Conservation (phyloP, 169 alveolate species). For the Plasmodium reichenowi region DNA sequence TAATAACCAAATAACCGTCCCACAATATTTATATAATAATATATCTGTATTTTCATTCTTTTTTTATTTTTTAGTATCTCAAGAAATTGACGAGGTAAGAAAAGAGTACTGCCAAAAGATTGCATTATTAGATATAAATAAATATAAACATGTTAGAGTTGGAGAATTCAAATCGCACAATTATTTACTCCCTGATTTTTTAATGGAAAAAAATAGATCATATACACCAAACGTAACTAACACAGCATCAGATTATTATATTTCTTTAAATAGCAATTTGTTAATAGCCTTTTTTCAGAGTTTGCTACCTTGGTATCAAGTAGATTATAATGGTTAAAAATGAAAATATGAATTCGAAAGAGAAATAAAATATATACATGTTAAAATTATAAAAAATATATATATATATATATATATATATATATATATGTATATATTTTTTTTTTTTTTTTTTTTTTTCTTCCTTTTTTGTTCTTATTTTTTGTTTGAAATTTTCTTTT, state of each 20-base stretch:
- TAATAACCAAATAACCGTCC: too few species aligned
- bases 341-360: not conserved
- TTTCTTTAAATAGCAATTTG: conserved; percentile 41
- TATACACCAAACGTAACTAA: conserved; percentile 3
- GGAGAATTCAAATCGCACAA: conserved; percentile 53
- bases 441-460: not conserved
- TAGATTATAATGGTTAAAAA: conserved; percentile 49
- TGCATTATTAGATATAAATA: conserved; percentile 40
- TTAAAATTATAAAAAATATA: not conserved
- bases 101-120: not conserved
- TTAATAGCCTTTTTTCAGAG: conserved; percentile 56
- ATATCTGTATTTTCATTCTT: not conserved
- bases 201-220: conserved; percentile 60
- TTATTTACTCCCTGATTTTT: conserved; percentile 54
- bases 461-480: not conserved
- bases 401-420: not conserved
- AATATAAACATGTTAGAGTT: conserved; percentile 43
- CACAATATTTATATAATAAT: too few species aligned
- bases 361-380: conserved; percentile 9
- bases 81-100: conserved; percentile 27
- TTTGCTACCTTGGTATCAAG: conserved; percentile 74
- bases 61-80: conserved; percentile 1
- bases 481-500: too few species aligned
- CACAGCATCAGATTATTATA: conserved; percentile 26
- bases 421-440: not conserved